Evolutionary conservation across 1,139 yeast genomes (phyloP), one percentile per base, ranked within the genome.

Genomic region (Hanseniaspora uvarum): DNA sequence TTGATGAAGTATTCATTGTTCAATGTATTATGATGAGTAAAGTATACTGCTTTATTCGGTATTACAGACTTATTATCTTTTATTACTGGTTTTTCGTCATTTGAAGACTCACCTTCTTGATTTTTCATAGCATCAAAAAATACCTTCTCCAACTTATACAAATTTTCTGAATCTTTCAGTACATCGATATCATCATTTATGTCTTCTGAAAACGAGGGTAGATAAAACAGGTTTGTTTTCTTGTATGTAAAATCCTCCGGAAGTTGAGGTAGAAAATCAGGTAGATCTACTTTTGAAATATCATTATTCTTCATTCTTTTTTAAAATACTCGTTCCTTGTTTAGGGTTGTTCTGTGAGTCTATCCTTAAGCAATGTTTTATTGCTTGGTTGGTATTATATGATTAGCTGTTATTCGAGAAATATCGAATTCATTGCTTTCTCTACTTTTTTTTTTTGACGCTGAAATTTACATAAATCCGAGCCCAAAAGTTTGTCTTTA

Each of bases 1-100:
- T 39, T 41, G 7, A 50, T 41, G 33, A 50, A 50, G 30, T 50
- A 50, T 11, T 50, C 53, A 19, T 50, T 50, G 23, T 50, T 50
- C 12, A 36, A 34, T 3, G 53, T 50, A 14, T 21, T 23, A 16
- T 50, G 53, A 34, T 50, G 41, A n/a, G n/a, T 50, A 7, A 43
- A 11, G 24, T 50, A 50, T 1, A 37, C 36, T 6, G 53, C 45
- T 23, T 50, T 50, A 31, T 50, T 50, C 3, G 53, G 28, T 12
- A 50, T 28, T 18, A 50, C 21, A 1, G 46, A 14, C 31, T 19
- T 44, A 4, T 30, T 41, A 16, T 41, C 46, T 8, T 28, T 28
- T 5, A 10, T 2, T 1, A 12, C 18, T 14, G 10, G 31, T 6
- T 14, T 18, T 2, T 33, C 16, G 31, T 23, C 19, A 10, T 6